Percentiles rank a stretch among this genome's conserved stretches.
phyloP scores from a whole-genome alignment of 2,329 filamentous ascomycete genomes.

The Fusarium foetens region DNA sequence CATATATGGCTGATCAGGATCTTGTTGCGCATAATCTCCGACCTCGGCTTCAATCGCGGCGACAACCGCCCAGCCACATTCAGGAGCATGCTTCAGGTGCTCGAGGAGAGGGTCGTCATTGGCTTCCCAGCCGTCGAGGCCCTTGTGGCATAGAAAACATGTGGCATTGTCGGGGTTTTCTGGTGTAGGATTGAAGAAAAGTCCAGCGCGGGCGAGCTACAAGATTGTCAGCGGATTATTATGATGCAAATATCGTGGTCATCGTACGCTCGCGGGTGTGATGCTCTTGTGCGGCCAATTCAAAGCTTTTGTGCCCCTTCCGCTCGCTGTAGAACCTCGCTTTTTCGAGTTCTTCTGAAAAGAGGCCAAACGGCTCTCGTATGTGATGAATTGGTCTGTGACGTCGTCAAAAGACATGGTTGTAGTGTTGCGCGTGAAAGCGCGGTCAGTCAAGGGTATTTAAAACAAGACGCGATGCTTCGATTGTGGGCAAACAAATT shows the following conservation, averaged over 20 bases:
- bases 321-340: constrained; percentile 72
- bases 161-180: constrained; percentile 85
- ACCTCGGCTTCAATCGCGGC: constrained; percentile 69
- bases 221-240: constrained; percentile 36
- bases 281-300: constrained; percentile 78
- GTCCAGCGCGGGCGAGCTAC: constrained; percentile 89
- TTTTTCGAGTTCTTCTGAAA: constrained; percentile 78
- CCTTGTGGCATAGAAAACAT: constrained; percentile 87
- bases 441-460: constrained; percentile 28
- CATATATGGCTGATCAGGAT: constrained; percentile 78
- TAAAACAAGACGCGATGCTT: constrained; percentile 36
- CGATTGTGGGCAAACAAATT: constrained; percentile 6
- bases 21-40: constrained; percentile 72
- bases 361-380: constrained; percentile 80
- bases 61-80: constrained; percentile 89
- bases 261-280: constrained; percentile 46
- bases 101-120: constrained; percentile 85
- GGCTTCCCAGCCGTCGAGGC: constrained; percentile 91
- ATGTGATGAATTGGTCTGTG: constrained; percentile 66
- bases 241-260: background rate
- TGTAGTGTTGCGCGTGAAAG: constrained; percentile 34
- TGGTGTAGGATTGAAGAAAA: constrained; percentile 83
- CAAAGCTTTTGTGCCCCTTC: constrained; percentile 61
- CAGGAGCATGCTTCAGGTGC: constrained; percentile 82
- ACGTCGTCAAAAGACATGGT: constrained; percentile 51